Evolutionary conservation across 192 early-diverging fungal genomes (phyloP), one percentile per base, ranked within the genome.

Genomic region (Chytriomyces hyalinus): DNA sequence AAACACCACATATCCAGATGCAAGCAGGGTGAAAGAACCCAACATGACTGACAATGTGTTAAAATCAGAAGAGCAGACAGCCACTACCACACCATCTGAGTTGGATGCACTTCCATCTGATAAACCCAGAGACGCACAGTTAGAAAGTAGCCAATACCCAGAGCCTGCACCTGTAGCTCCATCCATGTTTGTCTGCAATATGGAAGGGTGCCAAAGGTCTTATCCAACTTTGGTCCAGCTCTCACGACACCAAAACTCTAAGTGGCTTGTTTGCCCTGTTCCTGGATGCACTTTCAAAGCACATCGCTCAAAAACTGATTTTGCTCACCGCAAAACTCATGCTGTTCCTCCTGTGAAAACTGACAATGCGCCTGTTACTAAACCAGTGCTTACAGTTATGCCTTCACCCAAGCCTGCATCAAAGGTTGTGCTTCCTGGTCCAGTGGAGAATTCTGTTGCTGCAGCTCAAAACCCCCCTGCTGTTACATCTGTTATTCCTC

Each of bases 231-330:
- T 57, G 53, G 53, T 2, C 13, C 53, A 57, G 15, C 20, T 57
- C 3, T n/a, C 53, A 20, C 53, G 53, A 20, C 53, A 57, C 53
- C 53, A 57, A 5, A 20, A n/a, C 13, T n/a, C 53, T n/a, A 57
- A 57, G 53, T 57, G 53, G 53, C 13, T 57, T n/a, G 15, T n/a
- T n/a, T 57, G 53, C 20, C 15, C 13, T 3, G 4, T 13, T 57
- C 15, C 20, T 20, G 53, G 53, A 57, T 57, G 53, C 53, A 57
- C 53, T 57, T 57, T 57, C 53, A 57, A 57, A 57, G 53, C 53
- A 0, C 53, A 57, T 2, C 53, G 53, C 13, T 20, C 53, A 13
- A 20, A n/a, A 3, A 57, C 53, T 57, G 36, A 36, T 36, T 36
- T 36, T 36, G 36, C 36, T 36, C 36, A 36, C 36, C 53, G 13